Conservation (phyloP, 2,329 filamentous ascomycete genomes). For the Penicillium brasilianum region DNA sequence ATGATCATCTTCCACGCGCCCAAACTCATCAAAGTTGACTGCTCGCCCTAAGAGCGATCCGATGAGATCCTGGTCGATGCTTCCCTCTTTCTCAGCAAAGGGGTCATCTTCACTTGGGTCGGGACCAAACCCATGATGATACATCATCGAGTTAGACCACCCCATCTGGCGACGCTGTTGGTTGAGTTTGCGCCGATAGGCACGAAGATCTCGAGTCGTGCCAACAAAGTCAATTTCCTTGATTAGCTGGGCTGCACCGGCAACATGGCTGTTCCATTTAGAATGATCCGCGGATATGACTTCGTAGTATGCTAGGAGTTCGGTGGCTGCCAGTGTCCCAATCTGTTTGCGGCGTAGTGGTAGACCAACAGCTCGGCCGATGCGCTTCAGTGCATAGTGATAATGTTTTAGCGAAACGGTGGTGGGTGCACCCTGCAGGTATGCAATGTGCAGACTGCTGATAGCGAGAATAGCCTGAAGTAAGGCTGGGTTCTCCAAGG, state of each 20-base stretch:
- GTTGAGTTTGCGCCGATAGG: slow-evolving; percentile 60
- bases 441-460: slow-evolving; percentile 84
- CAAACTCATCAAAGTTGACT: slow-evolving; percentile 64
- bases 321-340: slow-evolving; percentile 83
- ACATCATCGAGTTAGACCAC: slow-evolving; percentile 28
- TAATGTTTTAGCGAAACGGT: slow-evolving; percentile 92
- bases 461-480: slow-evolving; percentile 90
- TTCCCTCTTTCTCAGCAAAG: slow-evolving; percentile 50
- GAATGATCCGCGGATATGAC: slow-evolving; percentile 92
- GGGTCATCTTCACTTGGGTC: slow-evolving; percentile 48
- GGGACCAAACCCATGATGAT: slow-evolving; percentile 37
- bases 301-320: slow-evolving; percentile 89
- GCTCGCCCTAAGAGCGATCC: slow-evolving; percentile 62
- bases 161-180: slow-evolving; percentile 37
- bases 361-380: slow-evolving; percentile 76
- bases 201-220: slow-evolving; percentile 73
- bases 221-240: slow-evolving; percentile 78
- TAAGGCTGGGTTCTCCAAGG: slow-evolving; percentile 82
- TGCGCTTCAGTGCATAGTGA: slow-evolving; percentile 77
- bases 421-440: slow-evolving; percentile 72
- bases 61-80: slow-evolving; percentile 63
- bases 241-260: slow-evolving; percentile 81
- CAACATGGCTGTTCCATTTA: slow-evolving; percentile 93
- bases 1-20: slow-evolving; percentile 50
- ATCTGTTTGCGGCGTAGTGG: slow-evolving; percentile 72